These are phyloP conservation scores for Yarrowia phangngaensis DNA, from an alignment of 805 yeast species.

Conservation along the genomic window DNA sequence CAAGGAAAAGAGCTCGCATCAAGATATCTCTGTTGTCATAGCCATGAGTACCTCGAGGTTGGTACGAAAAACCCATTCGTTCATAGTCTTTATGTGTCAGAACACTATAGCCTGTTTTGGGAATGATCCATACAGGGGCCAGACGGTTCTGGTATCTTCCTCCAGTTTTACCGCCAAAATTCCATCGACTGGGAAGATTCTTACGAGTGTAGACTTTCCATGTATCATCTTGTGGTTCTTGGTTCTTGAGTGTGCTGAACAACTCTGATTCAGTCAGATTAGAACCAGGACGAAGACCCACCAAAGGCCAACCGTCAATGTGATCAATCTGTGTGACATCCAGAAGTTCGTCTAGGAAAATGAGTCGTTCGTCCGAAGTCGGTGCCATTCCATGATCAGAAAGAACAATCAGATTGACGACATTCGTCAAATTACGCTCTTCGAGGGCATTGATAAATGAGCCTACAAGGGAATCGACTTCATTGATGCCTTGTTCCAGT, in stretches of 20 bases:
- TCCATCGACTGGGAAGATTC: slow-evolving; percentile 51
- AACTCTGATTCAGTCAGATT: slow-evolving; percentile 46
- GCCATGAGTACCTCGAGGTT: slow-evolving; percentile 80
- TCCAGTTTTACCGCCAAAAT: slow-evolving; percentile 50
- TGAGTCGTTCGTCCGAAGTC: slow-evolving; percentile 62
- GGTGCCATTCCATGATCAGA: slow-evolving; percentile 97
- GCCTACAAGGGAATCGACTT: slow-evolving; percentile 65
- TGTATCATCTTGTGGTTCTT: slow-evolving; percentile 31
- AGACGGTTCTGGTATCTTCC: slow-evolving; percentile 52
- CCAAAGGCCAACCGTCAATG: slow-evolving; percentile 82
- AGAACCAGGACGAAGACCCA: slow-evolving; percentile 61
- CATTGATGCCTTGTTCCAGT: slow-evolving; percentile 50
- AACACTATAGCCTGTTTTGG: slow-evolving; percentile 74
- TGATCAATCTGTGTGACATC: slow-evolving; percentile 54
- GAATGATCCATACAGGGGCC: slow-evolving; percentile 84
- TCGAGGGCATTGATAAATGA: slow-evolving; percentile 48
- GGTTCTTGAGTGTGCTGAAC: slow-evolving; percentile 35
- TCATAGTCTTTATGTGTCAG: slow-evolving; percentile 59
- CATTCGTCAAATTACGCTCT: slow-evolving; percentile 54
- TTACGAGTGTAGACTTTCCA: slow-evolving; percentile 53
- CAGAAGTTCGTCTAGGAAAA: slow-evolving; percentile 69
- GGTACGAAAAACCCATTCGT: slow-evolving; percentile 45
- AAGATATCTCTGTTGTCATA: slow-evolving; percentile 70
- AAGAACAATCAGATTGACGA: slow-evolving; percentile 71
- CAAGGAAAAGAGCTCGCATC: slow-evolving; percentile 81